phyloP scores from a whole-genome alignment of 2,329 filamentous ascomycete genomes.

The Alternaria incomplexa region DNA sequence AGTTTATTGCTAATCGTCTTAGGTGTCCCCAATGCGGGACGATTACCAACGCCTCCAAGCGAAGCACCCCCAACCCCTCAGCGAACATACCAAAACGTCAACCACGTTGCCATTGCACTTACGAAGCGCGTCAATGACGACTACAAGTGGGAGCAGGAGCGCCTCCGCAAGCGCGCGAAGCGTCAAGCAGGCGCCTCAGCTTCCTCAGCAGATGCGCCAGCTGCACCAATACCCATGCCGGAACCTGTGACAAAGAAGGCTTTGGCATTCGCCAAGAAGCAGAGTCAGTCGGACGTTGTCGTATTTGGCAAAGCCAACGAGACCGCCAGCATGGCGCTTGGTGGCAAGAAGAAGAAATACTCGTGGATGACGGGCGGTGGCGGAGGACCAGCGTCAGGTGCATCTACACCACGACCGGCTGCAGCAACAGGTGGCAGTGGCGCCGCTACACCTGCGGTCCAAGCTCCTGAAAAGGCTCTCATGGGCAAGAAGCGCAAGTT shows the following conservation, averaged over 20 bases:
- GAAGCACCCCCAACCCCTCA: slow-evolving; percentile 56
- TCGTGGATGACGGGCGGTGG: slow-evolving; percentile 70
- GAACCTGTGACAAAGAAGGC: slow-evolving; percentile 83
- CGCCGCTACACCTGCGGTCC: slow-evolving; percentile 30
- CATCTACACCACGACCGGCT: slow-evolving; percentile 41
- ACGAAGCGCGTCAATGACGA: slow-evolving; percentile 56
- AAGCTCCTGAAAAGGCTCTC: slow-evolving; percentile 48
- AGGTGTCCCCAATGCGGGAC: slow-evolving; percentile 47
- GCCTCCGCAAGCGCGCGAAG: slow-evolving; percentile 53
- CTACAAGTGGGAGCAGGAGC: slow-evolving; percentile 73
- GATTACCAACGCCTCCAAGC: slow-evolving; percentile 55
- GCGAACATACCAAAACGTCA: slow-evolving; percentile 59
- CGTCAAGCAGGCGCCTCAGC: slow-evolving; percentile 40
- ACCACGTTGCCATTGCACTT: slow-evolving; percentile 64
- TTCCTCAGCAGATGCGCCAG: slow-evolving; percentile 35
- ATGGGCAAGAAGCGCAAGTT: slow-evolving; percentile 67
- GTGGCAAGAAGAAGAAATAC: slow-evolving; percentile 72
- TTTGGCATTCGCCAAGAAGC: slow-evolving; percentile 74
- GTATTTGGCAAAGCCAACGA: slow-evolving; percentile 85
- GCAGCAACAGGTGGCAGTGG: slow-evolving; percentile 32
- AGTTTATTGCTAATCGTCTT: slow-evolving; percentile 12
- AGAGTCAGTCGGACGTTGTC: slow-evolving; percentile 75
- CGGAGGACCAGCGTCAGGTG: slow-evolving; percentile 41
- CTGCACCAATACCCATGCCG: slow-evolving; percentile 33
- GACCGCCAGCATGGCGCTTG: slow-evolving; percentile 79